Evolutionary conservation across 2,329 filamentous ascomycete genomes (phyloP), one percentile per base, ranked within the genome.

Genomic region (Xylaria sp.): DNA sequence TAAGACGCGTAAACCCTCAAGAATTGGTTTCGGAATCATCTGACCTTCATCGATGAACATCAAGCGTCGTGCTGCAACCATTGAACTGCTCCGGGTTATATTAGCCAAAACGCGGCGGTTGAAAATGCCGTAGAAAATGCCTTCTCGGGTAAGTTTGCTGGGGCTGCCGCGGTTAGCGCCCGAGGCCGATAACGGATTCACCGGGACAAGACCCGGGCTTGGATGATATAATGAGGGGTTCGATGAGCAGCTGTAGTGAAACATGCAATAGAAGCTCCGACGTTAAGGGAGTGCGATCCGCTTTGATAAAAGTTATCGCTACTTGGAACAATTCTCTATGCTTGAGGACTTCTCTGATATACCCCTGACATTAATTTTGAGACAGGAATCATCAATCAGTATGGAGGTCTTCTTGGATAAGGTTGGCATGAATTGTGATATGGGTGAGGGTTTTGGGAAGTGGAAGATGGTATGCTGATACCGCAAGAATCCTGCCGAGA

Each of bases 381-480:
- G 18, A 5, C 0, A n/a, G 18, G 18, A 43, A 12, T 12, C n/a
- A 3, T 28, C 4, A 9, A 20, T 30, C 7, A 48, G 3, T 15
- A 63, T 63, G 60, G 52, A 46, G 25, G 28, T 15, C 12, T 39
- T 46, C 30, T 20, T 63, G 41, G 48, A 46, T 4, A 63, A 63
- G 23, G 18, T 63, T 28, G 41, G 50, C 30, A 46, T 63, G 4
- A 63, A 63, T 48, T 63, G 60, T 20, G 60, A 63, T 39, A 63
- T 63, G 60, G 60, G 60, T 3, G 60, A 63, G 50, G 60, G 60
- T 15, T 63, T 63, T n/a, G 60, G 60, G 52, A 63, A 63, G 50
- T 63, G 60, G 60, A 63, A 63, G 30, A 63, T 63, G 60, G 60
- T 63, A 56, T 56, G 52, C 39, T 34, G 18, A n/a, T 59, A 46